A percentile compares a stretch with the other conserved stretches of the same genome.
phyloP scores from a whole-genome alignment of 345 rosid species.

The Ceriops tagal region DNA sequence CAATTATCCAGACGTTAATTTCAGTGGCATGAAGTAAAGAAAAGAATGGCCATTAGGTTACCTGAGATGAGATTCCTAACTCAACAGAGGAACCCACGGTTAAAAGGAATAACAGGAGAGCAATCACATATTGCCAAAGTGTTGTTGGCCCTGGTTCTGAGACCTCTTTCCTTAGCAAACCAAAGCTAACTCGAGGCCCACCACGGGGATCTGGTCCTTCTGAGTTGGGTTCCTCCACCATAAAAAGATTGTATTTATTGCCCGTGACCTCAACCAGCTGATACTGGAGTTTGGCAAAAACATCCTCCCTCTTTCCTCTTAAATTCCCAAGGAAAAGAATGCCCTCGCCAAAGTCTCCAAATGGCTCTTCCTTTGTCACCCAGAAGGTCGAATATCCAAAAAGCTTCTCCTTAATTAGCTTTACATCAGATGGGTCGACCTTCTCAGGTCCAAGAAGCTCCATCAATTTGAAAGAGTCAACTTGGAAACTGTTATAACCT shows the following conservation, averaged over 20 bases:
- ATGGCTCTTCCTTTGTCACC: slow-evolving; percentile 97
- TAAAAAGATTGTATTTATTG: slow-evolving; percentile 77
- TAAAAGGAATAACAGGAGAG: slow-evolving; percentile 69
- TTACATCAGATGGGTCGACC: slow-evolving; percentile 81
- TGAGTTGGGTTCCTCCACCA: slow-evolving; percentile 95
- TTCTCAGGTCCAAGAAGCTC: slow-evolving; percentile 98
- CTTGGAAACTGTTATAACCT: slow-evolving; percentile 65
- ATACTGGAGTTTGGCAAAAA: slow-evolving; percentile 70
- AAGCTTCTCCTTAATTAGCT: slow-evolving; percentile 71
- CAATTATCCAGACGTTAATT: background rate
- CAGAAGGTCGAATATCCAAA: slow-evolving; percentile 92
- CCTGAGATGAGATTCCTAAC: slow-evolving; percentile 95
- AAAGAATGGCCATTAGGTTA: slow-evolving; percentile 18
- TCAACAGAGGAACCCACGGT: slow-evolving; percentile 90
- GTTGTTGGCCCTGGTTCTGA: slow-evolving; percentile 96
- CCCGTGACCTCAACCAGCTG: slow-evolving; percentile 62
- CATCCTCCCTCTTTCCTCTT: slow-evolving; percentile 75
- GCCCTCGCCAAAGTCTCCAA: slow-evolving; percentile 91
- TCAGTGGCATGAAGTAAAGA: background rate
- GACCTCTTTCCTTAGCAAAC: slow-evolving; percentile 88
- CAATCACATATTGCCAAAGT: slow-evolving; percentile 97
- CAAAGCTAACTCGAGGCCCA: slow-evolving; percentile 90
- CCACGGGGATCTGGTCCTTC: slow-evolving; percentile 94
- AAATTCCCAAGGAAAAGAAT: slow-evolving; percentile 84
- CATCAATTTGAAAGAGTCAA: slow-evolving; percentile 85